Conservation (phyloP, 2,329 filamentous ascomycete species). For the Huntiella bhutanensis region DNA sequence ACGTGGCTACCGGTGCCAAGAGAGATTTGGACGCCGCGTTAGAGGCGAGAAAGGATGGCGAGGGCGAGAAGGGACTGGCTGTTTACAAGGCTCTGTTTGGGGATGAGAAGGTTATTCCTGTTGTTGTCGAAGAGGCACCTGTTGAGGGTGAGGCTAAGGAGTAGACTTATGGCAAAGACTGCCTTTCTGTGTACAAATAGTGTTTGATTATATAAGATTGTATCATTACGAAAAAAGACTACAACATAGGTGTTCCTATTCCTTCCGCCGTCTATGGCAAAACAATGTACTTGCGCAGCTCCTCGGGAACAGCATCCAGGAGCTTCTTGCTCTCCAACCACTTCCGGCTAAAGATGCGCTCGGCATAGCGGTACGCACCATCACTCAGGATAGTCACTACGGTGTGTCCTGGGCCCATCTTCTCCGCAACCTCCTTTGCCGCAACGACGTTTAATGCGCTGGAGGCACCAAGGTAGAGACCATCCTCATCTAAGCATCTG, state of each 20-base stretch:
- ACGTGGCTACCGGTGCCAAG: constrained; percentile 21
- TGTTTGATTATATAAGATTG: background rate
- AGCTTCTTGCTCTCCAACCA: constrained; percentile 83
- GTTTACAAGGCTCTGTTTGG: constrained; percentile 11
- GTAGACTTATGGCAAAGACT: background rate
- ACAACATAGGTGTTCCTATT: background rate
- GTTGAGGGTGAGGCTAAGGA: background rate
- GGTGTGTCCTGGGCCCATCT: constrained; percentile 70
- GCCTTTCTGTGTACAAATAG: background rate
- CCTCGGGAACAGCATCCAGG: constrained; percentile 60
- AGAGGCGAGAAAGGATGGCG: constrained; percentile 11
- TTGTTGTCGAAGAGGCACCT: background rate
- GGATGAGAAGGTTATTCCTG: constrained; percentile 4
- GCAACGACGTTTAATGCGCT: constrained; percentile 89
- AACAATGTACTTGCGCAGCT: constrained; percentile 85
- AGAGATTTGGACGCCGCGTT: constrained; percentile 20
- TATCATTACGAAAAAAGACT: background rate
- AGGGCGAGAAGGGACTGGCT: constrained; percentile 9
- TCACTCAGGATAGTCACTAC: constrained; percentile 91
- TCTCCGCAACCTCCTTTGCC: constrained; percentile 81
- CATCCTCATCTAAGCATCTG: constrained; percentile 85
- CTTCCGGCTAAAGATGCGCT: constrained; percentile 75
- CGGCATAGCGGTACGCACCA: constrained; percentile 93
- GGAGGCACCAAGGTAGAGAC: constrained; percentile 84
- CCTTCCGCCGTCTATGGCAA: constrained; percentile 39